A percentile compares a stretch with the other conserved stretches of the same genome.
Conservation (phyloP, 306 rosid genomes). For the Glycine latifolia region DNA sequence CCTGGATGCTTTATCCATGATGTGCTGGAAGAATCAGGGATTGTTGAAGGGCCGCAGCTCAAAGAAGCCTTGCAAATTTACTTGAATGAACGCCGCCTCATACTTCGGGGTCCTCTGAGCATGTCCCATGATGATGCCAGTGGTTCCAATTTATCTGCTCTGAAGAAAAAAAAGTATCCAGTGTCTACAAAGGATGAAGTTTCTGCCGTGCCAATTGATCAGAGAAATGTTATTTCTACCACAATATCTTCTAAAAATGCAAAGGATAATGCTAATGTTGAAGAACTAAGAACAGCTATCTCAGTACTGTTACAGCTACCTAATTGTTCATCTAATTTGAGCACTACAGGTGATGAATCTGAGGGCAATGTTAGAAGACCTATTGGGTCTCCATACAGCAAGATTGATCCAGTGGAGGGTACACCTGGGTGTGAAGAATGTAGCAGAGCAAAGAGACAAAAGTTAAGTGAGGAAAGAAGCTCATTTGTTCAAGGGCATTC, state of each 20-base stretch:
- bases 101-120: constrained; percentile 62
- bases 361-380: constrained; percentile 67
- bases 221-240: constrained; percentile 44
- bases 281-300: constrained; percentile 81
- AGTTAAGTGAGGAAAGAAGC: constrained; percentile 75
- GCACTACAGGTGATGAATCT: constrained; percentile 66
- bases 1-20: constrained; percentile 67
- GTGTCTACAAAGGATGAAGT: constrained; percentile 61
- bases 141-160: constrained; percentile 47
- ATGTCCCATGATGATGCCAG: constrained; percentile 50
- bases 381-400: constrained; percentile 54
- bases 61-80: constrained; percentile 70
- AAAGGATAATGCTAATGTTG: constrained; percentile 62
- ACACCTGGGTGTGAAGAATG: constrained; percentile 98
- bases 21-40: constrained; percentile 72
- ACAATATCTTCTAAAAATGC: constrained; percentile 53
- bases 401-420: constrained; percentile 70
- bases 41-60: constrained; percentile 68
- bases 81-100: constrained; percentile 78
- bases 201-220: constrained; percentile 59
- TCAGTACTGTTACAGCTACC: constrained; percentile 73
- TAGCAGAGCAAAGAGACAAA: constrained; percentile 82
- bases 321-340: constrained; percentile 48
- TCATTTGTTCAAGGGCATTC: constrained; percentile 62
- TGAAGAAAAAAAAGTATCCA: constrained; percentile 54